Evolutionary conservation across 352 stramenopile species (phyloP).

Genomic region (Phytophthora ohioensis): DNA sequence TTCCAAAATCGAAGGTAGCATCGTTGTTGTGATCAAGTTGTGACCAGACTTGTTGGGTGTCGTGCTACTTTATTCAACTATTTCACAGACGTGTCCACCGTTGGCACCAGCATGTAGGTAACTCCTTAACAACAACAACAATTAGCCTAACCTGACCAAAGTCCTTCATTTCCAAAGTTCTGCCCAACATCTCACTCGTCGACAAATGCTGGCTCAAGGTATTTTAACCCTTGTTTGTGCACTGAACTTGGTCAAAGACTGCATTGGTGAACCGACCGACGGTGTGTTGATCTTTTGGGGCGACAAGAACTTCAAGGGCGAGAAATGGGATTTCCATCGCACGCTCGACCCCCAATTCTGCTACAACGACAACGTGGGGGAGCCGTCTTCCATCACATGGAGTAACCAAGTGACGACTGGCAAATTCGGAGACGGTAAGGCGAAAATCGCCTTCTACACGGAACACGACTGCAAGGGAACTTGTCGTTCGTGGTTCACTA

Average conservation of each 20-base stretch:
- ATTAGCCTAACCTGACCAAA: no score
- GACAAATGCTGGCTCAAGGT: no score
- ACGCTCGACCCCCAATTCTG: constrained; percentile 24
- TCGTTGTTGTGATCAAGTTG: not conserved
- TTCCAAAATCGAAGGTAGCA: no score
- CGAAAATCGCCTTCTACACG: constrained; percentile 42
- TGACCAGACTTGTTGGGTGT: not conserved
- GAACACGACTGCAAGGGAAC: constrained; percentile 31
- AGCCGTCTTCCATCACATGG: constrained; percentile 37
- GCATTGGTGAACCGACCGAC: constrained; percentile 2
- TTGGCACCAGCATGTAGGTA: constrained; percentile 11
- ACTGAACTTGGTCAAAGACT: not conserved
- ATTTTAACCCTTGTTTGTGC: no score
- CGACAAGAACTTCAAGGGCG: constrained; percentile 26
- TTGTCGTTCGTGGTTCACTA: constrained; percentile 15
- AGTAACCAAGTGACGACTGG: constrained; percentile 15
- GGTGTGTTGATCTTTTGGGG: constrained; percentile 24
- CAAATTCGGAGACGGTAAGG: constrained; percentile 6
- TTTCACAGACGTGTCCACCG: not conserved
- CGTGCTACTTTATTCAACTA: not conserved
- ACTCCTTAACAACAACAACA: no score
- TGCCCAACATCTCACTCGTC: no score
- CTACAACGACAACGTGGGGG: constrained; percentile 40
- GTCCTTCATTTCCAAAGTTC: constrained; percentile 18
- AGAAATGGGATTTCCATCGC: constrained; percentile 25